A percentile compares a stretch with the other conserved stretches of the same genome.
Conservation (phyloP, 75 land plant genomes). For the Cunninghamia lanceolata region DNA sequence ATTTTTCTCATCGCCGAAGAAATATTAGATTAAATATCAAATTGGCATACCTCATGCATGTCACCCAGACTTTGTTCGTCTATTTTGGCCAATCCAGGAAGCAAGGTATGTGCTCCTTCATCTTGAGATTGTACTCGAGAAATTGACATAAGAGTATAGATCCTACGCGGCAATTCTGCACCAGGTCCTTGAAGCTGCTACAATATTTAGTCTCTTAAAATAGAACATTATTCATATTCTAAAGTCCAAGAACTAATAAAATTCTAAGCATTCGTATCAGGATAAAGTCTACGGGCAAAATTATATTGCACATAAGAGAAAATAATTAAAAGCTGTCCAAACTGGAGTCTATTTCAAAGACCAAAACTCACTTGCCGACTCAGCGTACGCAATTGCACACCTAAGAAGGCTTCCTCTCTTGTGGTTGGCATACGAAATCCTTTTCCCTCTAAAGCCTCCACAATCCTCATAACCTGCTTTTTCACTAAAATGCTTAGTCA, state of each 20-base stretch:
- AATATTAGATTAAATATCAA: neutral
- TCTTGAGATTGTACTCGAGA: slow-evolving; percentile 76
- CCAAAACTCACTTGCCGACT: slow-evolving; percentile 62
- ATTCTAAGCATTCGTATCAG: neutral
- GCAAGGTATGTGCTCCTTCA: slow-evolving; percentile 35
- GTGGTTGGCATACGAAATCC: slow-evolving; percentile 81
- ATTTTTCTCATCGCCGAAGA: neutral
- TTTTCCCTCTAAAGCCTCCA: slow-evolving; percentile 88
- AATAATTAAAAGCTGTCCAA: neutral
- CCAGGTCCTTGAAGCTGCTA: slow-evolving; percentile 82
- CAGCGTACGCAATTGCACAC: slow-evolving; percentile 64
- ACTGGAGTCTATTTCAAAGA: neutral
- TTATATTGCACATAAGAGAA: neutral
- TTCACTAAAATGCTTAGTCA: neutral
- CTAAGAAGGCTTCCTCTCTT: slow-evolving; percentile 81
- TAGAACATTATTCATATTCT: neutral
- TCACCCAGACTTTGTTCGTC: slow-evolving; percentile 83
- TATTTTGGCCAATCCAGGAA: slow-evolving; percentile 75
- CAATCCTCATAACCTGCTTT: slow-evolving; percentile 83
- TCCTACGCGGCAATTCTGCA: slow-evolving; percentile 88
- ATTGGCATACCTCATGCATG: slow-evolving; percentile 77
- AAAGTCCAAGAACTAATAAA: neutral
- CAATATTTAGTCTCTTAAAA: slow-evolving; percentile 2
- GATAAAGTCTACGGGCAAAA: neutral
- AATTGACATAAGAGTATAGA: slow-evolving; percentile 67